A percentile compares a stretch with the other conserved stretches of the same genome.
Conservation (phyloP, 2,329 filamentous ascomycete genomes). For the Nothophaeocryptopus gaeumannii region DNA sequence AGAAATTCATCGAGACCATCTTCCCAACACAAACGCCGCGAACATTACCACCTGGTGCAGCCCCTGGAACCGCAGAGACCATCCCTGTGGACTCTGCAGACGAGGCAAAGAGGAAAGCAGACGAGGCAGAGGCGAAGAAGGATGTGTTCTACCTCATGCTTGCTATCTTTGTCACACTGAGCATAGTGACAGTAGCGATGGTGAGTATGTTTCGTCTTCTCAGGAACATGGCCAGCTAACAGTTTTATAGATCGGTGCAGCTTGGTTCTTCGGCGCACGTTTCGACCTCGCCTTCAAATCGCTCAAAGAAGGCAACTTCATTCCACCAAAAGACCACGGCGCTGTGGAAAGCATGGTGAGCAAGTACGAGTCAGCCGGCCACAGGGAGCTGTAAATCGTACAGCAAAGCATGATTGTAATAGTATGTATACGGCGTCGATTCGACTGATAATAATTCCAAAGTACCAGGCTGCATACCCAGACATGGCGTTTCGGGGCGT, state of each 20-base stretch:
- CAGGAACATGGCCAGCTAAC: constrained; percentile 4
- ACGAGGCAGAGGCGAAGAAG: constrained; percentile 51
- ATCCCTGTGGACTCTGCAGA: constrained; percentile 51
- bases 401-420: constrained; percentile 10
- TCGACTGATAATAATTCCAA: not conserved
- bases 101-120: constrained; percentile 53
- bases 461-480: too few species aligned
- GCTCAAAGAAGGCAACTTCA: constrained; percentile 46
- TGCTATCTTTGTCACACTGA: constrained; percentile 65
- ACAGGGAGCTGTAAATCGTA: constrained; percentile 26
- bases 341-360: constrained; percentile 15
- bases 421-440: constrained; percentile 2
- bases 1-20: constrained; percentile 91
- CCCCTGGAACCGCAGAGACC: constrained; percentile 39
- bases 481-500: not conserved
- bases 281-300: constrained; percentile 69
- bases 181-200: constrained; percentile 73
- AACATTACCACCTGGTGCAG: constrained; percentile 32
- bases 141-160: constrained; percentile 62
- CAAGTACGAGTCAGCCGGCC: constrained; percentile 18
- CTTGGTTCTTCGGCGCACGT: constrained; percentile 76
- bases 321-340: constrained; percentile 18
- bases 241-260: constrained; percentile 63
- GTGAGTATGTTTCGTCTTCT: constrained; percentile 51
- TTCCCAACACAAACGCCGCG: constrained; percentile 81